These are phyloP conservation scores for Cyclotella choctawhatcheeana DNA, from an alignment of 108 stramenopile species.

Conservation along the genomic window DNA sequence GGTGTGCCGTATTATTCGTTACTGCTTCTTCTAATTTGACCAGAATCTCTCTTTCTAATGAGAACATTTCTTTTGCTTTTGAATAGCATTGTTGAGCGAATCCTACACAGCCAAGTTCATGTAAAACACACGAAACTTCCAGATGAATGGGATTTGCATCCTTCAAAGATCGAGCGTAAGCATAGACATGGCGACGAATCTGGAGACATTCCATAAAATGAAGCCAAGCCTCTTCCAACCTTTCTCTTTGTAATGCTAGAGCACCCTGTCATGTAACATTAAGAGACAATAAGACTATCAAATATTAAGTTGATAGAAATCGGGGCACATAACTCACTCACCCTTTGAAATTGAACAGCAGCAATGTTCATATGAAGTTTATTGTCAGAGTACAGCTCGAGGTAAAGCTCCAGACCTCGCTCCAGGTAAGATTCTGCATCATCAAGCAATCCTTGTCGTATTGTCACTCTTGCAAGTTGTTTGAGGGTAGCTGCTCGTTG, in stretches of 20 bases:
- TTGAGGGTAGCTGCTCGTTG: constrained; percentile 75
- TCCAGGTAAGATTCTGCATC: constrained; percentile 59
- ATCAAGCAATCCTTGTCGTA: constrained; percentile 61
- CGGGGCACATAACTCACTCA: not conserved
- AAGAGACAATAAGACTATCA: not conserved
- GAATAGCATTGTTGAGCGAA: constrained; percentile 51
- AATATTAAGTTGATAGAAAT: not conserved
- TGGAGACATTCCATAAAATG: constrained; percentile 46
- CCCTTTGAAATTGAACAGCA: constrained; percentile 65
- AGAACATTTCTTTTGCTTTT: constrained; percentile 51
- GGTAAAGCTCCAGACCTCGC: constrained; percentile 63
- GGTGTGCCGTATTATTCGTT: no score
- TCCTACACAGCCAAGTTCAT: constrained; percentile 64
- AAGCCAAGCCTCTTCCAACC: constrained; percentile 58
- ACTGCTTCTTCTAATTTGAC: constrained; percentile 49
- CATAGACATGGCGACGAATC: constrained; percentile 63
- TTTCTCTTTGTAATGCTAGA: constrained; percentile 61
- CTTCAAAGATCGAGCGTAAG: constrained; percentile 52
- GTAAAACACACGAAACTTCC: constrained; percentile 67
- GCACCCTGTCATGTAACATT: constrained; percentile 60
- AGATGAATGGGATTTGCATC: constrained; percentile 62
- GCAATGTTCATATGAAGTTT: constrained; percentile 70
- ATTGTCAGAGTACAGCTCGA: constrained; percentile 67
- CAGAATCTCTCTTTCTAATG: constrained; percentile 51
- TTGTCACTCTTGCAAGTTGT: constrained; percentile 68